Evolutionary conservation across 257 asterid genomes (phyloP).

Genomic region (Cynanchum wilfordii): DNA sequence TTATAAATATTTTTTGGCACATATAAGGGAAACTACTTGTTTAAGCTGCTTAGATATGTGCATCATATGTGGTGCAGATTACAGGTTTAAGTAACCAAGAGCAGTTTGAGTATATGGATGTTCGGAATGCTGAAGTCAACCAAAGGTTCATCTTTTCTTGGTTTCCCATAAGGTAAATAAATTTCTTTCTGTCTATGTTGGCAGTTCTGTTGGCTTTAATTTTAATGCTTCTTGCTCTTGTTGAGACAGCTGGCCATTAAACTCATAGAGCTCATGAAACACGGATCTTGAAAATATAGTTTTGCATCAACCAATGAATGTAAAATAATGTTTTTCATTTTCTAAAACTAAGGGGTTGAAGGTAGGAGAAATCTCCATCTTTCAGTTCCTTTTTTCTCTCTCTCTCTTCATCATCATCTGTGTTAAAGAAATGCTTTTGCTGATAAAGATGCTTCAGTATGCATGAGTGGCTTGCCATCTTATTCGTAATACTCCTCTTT

Average conservation of each 20-base stretch:
- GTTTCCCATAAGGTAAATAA: neutral
- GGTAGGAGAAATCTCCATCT: neutral
- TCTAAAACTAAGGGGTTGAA: neutral
- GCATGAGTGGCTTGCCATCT: neutral
- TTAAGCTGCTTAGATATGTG: neutral
- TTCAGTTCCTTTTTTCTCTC: neutral
- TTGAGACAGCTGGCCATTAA: neutral
- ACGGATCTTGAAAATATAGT: neutral
- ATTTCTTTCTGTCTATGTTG: neutral
- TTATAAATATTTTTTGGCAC: neutral
- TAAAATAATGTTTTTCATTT: neutral
- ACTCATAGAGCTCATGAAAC: neutral
- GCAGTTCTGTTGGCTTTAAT: neutral
- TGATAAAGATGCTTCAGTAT: neutral
- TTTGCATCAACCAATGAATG: neutral
- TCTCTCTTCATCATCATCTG: neutral
- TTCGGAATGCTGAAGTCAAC: neutral
- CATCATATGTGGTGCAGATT: neutral
- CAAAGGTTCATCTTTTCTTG: neutral
- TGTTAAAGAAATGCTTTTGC: neutral
- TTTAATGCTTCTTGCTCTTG: neutral
- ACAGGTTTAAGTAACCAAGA: slow-evolving; percentile 2
- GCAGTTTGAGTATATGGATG: neutral
- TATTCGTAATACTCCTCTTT: too few relatives aligned
- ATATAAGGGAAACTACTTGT: neutral